Conservation (phyloP, 345 rosid species). For the Hirschfeldia incana region DNA sequence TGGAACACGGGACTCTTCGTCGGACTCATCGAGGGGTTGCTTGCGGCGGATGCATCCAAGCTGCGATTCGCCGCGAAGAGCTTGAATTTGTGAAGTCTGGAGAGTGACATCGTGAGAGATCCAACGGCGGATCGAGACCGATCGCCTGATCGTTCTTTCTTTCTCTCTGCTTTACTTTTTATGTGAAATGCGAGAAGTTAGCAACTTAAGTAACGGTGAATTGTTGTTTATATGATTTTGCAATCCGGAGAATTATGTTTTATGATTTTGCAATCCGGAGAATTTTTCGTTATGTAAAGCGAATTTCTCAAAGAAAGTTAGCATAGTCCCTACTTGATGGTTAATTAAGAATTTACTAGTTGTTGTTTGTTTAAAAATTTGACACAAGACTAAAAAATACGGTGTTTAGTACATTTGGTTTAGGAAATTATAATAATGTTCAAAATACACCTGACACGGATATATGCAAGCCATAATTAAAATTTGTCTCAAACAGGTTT, state of each 20-base stretch:
- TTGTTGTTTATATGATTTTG: slow-evolving; percentile 10
- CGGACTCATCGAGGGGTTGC: slow-evolving; percentile 34
- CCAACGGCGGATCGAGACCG: slow-evolving; percentile 12
- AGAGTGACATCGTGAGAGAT: slow-evolving; percentile 31
- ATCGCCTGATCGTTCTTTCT: neutral
- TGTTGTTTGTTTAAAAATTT: neutral
- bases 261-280: neutral
- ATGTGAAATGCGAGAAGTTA: slow-evolving; percentile 21
- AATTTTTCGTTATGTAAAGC: neutral
- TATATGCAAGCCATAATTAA: neutral
- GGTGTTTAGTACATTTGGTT: neutral
- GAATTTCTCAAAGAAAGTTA: neutral
- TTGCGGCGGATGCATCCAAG: slow-evolving; percentile 17
- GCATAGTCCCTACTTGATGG: neutral
- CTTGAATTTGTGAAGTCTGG: slow-evolving; percentile 34
- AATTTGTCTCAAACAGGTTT: neutral
- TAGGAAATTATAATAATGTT: neutral
- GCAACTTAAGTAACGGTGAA: slow-evolving; percentile 4
- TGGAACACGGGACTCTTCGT: slow-evolving; percentile 32
- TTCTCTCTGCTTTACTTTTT: neutral
- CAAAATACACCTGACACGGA: slow-evolving; percentile 5
- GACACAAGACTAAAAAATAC: neutral
- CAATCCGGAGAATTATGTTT: neutral
- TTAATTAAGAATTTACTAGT: neutral
- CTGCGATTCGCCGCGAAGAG: slow-evolving; percentile 31